These are phyloP conservation scores for Hygrophoropsis aurantiaca DNA, from an alignment of 768 basidiomycete genomes.

Conservation along the genomic window DNA sequence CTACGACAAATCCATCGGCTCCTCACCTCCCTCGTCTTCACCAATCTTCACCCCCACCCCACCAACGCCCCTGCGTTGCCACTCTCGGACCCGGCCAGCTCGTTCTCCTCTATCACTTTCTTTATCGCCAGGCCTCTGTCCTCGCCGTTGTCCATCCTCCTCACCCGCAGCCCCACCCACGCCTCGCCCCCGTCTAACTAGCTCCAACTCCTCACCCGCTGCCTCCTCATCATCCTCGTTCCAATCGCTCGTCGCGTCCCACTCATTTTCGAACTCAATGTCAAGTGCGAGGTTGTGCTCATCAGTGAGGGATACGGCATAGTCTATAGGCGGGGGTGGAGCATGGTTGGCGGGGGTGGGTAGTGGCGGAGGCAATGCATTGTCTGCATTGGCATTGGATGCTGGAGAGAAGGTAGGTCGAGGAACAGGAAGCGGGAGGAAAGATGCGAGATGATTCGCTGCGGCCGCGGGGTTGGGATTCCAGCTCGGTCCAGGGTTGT, in stretches of 20 bases:
- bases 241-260: conserved; percentile 90
- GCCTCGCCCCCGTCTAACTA: conserved; percentile 51
- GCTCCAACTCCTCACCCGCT: conserved; percentile 63
- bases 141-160: no score
- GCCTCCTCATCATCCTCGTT: conserved; percentile 87
- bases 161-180: neutral
- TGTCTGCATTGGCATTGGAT: no score
- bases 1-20: conserved; percentile 39
- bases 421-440: no score
- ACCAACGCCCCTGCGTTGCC: conserved; percentile 28
- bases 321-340: no score
- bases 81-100: conserved; percentile 73
- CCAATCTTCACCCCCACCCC: conserved; percentile 6
- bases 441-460: conserved; percentile 23
- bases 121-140: conserved; percentile 89
- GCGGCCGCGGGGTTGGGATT: no score
- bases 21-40: conserved; percentile 41
- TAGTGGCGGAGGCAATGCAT: no score
- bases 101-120: conserved; percentile 75
- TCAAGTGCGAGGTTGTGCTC: conserved; percentile 66
- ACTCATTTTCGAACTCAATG: conserved; percentile 87
- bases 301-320: conserved; percentile 49
- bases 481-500: no score
- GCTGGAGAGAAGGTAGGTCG: no score
- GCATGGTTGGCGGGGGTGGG: no score